Evolutionary conservation across 2,329 filamentous ascomycete species (phyloP).

Genomic region (Exophiala calicioides): DNA sequence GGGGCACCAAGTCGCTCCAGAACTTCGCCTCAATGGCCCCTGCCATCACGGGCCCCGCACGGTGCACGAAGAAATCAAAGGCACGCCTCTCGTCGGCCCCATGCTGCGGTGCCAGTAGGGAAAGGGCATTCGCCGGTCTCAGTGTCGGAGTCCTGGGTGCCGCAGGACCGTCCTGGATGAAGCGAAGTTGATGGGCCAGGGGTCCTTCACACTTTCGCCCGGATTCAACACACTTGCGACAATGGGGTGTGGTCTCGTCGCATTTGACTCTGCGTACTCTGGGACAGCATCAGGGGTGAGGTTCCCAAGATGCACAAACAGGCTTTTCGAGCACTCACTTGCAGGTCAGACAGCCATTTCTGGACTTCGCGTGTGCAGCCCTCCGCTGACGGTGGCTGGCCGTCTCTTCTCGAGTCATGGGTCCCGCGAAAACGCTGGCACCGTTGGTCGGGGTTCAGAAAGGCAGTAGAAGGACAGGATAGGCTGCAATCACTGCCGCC

Average conservation of each 20-base stretch:
- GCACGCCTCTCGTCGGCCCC: constrained; percentile 37
- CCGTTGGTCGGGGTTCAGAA: too few species aligned
- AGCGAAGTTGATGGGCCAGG: constrained; percentile 9
- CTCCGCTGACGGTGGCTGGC: constrained; percentile 6
- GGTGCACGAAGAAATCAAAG: constrained; percentile 42
- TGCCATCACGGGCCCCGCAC: constrained; percentile 35
- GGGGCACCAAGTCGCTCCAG: constrained; percentile 40
- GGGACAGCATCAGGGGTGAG: constrained; percentile 1
- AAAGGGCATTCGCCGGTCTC: constrained; percentile 13
- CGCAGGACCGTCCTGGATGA: constrained; percentile 5
- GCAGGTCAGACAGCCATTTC: constrained; percentile 29
- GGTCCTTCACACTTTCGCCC: constrained; percentile 33
- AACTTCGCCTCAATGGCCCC: constrained; percentile 40
- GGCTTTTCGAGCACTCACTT: constrained; percentile 25
- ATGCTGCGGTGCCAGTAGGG: constrained; percentile 9
- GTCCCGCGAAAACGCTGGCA: background rate
- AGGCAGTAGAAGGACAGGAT: background rate
- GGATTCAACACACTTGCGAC: constrained; percentile 30
- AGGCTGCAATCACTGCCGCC: too few species aligned
- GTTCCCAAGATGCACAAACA: background rate
- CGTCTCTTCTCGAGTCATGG: constrained; percentile 7
- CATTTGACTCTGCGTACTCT: constrained; percentile 34
- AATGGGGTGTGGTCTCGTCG: constrained; percentile 33
- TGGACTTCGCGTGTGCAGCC: constrained; percentile 19
- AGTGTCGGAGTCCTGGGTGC: constrained; percentile 14